phyloP scores from a whole-genome alignment of 768 basidiomycete species.

The Leccinum uliginosum region DNA sequence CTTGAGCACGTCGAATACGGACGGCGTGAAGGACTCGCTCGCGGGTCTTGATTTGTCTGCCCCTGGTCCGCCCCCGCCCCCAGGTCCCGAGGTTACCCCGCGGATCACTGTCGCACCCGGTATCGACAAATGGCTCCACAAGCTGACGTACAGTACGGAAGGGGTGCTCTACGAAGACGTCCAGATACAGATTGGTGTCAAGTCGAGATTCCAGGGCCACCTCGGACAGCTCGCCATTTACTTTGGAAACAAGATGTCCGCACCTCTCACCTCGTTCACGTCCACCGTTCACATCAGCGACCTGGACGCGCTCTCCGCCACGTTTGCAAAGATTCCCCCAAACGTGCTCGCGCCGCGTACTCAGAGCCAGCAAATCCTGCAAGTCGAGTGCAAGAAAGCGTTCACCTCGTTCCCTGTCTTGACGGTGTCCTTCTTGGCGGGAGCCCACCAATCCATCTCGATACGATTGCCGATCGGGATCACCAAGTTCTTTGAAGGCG shows the following conservation, averaged over 20 bases:
- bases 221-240: constrained; percentile 92
- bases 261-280: constrained; percentile 88
- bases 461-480: constrained; percentile 82
- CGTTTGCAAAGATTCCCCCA: constrained; percentile 89
- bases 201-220: constrained; percentile 94
- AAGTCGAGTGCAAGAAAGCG: constrained; percentile 90
- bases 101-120: constrained; percentile 64
- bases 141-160: constrained; percentile 72
- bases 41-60: constrained; percentile 74
- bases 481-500: constrained; percentile 92
- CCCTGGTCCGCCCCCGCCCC: constrained; percentile 14
- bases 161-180: constrained; percentile 95
- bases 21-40: constrained; percentile 68
- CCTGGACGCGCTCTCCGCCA: constrained; percentile 69
- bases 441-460: constrained; percentile 82
- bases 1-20: constrained; percentile 34
- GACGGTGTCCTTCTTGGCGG: constrained; percentile 86
- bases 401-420: constrained; percentile 78
- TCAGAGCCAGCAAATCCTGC: constrained; percentile 89
- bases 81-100: constrained; percentile 30
- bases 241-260: constrained; percentile 91
- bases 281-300: constrained; percentile 73
- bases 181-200: constrained; percentile 93
- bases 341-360: constrained; percentile 75
- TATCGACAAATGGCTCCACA: constrained; percentile 87